Conservation (phyloP, 768 basidiomycete genomes). For the Suillus sp. region DNA sequence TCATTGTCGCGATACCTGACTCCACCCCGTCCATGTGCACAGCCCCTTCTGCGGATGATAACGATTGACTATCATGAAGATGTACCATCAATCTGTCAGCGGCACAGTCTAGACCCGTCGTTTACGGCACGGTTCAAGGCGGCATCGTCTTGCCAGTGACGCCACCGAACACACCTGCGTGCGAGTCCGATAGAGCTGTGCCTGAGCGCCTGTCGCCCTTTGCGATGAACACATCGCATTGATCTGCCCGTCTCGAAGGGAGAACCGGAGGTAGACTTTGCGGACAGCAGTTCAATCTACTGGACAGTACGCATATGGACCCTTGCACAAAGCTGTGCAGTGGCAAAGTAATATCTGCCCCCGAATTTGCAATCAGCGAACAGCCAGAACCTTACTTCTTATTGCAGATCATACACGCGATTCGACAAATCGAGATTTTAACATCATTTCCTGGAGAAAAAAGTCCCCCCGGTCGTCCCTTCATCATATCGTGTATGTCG, state of each 20-base stretch:
- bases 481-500: not conserved
- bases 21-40: not conserved
- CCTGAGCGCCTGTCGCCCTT: not conserved
- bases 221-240: not conserved
- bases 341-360: not conserved
- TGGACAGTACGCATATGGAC: not conserved
- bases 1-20: not conserved
- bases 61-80: not conserved
- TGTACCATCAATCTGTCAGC: not conserved
- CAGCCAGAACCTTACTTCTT: not conserved
- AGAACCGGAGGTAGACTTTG: not conserved
- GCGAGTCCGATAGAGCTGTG: not conserved
- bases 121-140: not conserved
- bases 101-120: too few species aligned
- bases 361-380: slow-evolving; percentile 1
- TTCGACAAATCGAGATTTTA: not conserved
- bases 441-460: not conserved
- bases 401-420: not conserved
- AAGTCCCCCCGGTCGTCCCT: not conserved
- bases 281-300: not conserved
- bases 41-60: not conserved
- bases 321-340: not conserved
- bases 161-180: not conserved
- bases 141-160: slow-evolving; percentile 3
- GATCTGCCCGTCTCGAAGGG: not conserved